Evolutionary conservation across 257 asterid species (phyloP), one percentile per base, ranked within the genome.

Genomic region (Solanum lycopersicoides): DNA sequence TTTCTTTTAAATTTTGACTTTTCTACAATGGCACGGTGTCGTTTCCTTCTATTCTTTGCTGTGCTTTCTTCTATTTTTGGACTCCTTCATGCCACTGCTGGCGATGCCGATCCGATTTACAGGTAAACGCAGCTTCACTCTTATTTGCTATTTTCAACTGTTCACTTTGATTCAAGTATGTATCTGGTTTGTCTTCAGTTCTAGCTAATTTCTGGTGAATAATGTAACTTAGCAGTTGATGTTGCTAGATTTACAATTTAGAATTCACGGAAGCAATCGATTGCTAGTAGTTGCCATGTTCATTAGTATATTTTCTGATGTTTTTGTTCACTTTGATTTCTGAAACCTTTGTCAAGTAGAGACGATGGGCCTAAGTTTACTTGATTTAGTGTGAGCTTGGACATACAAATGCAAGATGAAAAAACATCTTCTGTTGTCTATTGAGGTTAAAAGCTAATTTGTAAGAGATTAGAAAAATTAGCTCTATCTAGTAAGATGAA

Each of bases 61-160:
- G 90, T 87, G 12, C 86, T 94, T 83, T 92, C 91, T 15, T 90
- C 89, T 83, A 53, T 83, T 71, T 69, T 86, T 86, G 91, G 91
- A 91, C 90, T 91, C 69, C 87, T 90, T 88, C 77, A 88, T 86
- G 97, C 96, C 13, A 92, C 93, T 90, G 92, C 94, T n/a, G 98
- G 96, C 21, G 97, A 94, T 85, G 90, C 94, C 86, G 98, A 95
- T 93, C 96, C 98, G 86, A 85, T 93, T 90, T 95, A 95, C 92
- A 88, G 66, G 98, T 95, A 73, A 89, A 90, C 76, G 63, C 76
- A 72, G n/a, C 79, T 84, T 50, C 83, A 16, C 15, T 60, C 56
- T 35, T 34, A 32, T 14, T 42, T 65, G 1, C 39, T 37, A 65
- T 39, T 60, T 65, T 42, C 15, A n/a, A n/a, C 39, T 42, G 60